phyloP scores from a whole-genome alignment of 2,329 filamentous ascomycete genomes.

The Leptosphaerulina australis region DNA sequence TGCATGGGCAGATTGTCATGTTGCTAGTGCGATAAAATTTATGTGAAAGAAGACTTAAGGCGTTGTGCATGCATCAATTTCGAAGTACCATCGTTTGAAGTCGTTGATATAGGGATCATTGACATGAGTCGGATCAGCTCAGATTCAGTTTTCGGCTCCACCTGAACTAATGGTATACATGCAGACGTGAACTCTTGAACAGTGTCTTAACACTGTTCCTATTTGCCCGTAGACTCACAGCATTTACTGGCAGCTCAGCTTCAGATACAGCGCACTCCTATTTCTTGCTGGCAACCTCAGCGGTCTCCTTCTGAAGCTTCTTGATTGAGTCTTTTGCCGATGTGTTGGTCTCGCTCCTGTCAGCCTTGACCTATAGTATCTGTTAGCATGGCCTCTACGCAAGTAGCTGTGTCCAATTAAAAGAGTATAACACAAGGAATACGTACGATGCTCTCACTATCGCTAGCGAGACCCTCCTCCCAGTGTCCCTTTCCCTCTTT shows the following conservation, averaged over 20 bases:
- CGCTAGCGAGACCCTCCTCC: slow-evolving; percentile 53
- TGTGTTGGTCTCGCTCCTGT: slow-evolving; percentile 50
- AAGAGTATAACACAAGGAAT: background rate
- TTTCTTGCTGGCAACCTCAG: slow-evolving; percentile 41
- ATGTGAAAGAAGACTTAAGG: background rate
- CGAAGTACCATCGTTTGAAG: slow-evolving; percentile 1
- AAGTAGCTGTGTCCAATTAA: too few species aligned
- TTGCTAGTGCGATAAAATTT: background rate
- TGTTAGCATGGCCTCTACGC: slow-evolving; percentile 8
- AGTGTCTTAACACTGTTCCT: background rate
- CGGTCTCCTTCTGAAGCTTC: slow-evolving; percentile 55
- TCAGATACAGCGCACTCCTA: background rate
- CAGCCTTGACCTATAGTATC: slow-evolving; percentile 49
- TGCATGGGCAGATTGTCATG: background rate
- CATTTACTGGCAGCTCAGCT: too few species aligned
- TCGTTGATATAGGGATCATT: background rate
- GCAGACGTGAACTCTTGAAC: background rate
- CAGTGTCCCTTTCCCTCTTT: slow-evolving; percentile 52
- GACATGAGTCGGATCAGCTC: too few species aligned
- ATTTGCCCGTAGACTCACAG: too few species aligned
- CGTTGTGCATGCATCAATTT: background rate
- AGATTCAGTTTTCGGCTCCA: background rate
- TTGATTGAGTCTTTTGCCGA: slow-evolving; percentile 51
- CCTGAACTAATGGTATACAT: background rate
- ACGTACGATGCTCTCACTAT: slow-evolving; percentile 51